Evolutionary conservation across 2,329 filamentous ascomycete genomes (phyloP), one percentile per base, ranked within the genome.

Genomic region (Trichoderma sp.): DNA sequence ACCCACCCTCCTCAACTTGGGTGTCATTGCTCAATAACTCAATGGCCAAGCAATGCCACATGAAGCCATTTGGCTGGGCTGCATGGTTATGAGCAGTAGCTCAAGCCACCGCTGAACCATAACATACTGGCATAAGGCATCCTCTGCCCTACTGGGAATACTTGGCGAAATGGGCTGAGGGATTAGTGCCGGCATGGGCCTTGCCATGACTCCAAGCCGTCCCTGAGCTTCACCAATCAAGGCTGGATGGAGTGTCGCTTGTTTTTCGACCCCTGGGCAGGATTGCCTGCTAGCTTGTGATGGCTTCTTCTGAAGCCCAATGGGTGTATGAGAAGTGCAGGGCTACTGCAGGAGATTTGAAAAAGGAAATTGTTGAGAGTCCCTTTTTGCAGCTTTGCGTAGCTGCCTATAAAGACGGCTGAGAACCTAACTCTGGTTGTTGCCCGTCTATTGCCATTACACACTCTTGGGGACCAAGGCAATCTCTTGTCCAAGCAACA

Each of bases 111-210:
- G 12, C 8, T 57, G 43, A 59, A 12, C 20, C 34, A 17, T 17
- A 11, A 9, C 43, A 20, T 11, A 26, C 13, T 26, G 57, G 58
- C 20, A 23, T 32, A 43, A 55, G 67, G 43, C 32, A 47, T 30
- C 50, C 20, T 43, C 58, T 58, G 20, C 28, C 64, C 15, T 55
- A 26, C 58, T 50, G 55, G 53, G 28, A n/a, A 32, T 63, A 23
- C 58, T 63, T 57, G 63, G 58, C 64, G 58, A 63, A 53, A 68
- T 63, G 64, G 63, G 70, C 70, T 71, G 70, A 63, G 65, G 30
- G 30, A 58, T 36, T 68, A 68, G 70, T 71, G 64, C 39, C 70
- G 32, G 57, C 26, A 59, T 26, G 47, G 64, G 55, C 34, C 43
- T 63, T 53, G 64, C 23, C 47, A 61, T 67, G 57, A 68, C 64